Evolutionary conservation across 2,329 filamentous ascomycete species (phyloP), one percentile per base, ranked within the genome.

Genomic region (Lanzia echinophila): DNA sequence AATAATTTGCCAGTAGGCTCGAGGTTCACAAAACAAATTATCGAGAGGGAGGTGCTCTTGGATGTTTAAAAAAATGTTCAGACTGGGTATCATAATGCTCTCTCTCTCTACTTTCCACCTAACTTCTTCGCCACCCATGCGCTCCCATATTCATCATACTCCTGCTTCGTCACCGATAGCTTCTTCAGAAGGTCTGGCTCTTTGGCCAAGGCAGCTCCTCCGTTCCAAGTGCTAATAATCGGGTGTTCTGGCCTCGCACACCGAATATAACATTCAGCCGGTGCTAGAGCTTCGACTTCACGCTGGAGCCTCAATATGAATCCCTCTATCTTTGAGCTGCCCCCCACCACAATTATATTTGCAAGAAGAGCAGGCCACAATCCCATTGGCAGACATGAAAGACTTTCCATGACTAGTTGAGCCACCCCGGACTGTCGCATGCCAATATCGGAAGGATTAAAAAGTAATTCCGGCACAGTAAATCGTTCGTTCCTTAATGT

Each of bases 401-500:
- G 71, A 12, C 85, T 88, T 68, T 96, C 84, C 71, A 94, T 76
- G 11, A 96, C 79, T n/a, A 90, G 79, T 46, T 91, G 88, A 0
- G 89, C 81, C 19, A 99, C 75, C 0, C 94, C 94, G 0, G 86
- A 83, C 64, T 95, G 88, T 45, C 83, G 81, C 69, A 96, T 82
- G 1, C 90, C 91, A 42, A 95, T 84, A 70, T 97, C 92, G 3
- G 79, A 78, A 0, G 94, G 94, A 53, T 80, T 86, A 72, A 99
- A 97, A 2, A 99, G 73, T 6, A 97, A 76, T 68, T 99, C 94
- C 0, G 94, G 92, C 0, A 96, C 86, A 2, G 83, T 76, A 67
- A 99, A 99, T 44, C 92, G 82, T 72, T 99, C 94, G 69, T 96
- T 97, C 4, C 89, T 86, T 10, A 99, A 76, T 0, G 90, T 89